Base-by-base conservation (phyloP, 148 eudicot species). In the Heliosperma pusillum region DNA sequence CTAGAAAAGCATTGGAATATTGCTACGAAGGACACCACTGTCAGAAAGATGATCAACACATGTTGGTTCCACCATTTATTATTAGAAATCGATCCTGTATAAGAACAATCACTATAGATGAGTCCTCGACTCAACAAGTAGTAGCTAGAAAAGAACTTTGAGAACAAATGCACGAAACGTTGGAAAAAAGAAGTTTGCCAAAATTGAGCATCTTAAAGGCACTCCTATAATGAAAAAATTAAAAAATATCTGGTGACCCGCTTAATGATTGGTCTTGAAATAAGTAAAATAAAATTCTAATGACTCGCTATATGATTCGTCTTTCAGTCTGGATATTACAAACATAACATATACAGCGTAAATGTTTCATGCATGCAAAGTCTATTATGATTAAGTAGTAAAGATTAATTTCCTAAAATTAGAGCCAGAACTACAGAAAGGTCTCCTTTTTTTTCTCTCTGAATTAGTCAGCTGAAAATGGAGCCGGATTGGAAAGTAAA, bases 1-100 rank as follows among this genome's bases (percentile, higher is more conserved):
- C 90, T 86, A 3, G 85, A 74, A 80, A 89, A 85, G 80, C 91
- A 91, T 84, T 89, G 97, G 42, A 85, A 75, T 30, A 83, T 65
- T 63, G 83, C 88, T 73, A 88, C 82, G 69, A 72, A 88, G 81
- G 83, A 82, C 47, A 83, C 81, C 71, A 81, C 17, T 57, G 83
- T 67, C 66, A 88, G 47, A 74, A 87, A 91, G 33, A 85, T 56
- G 72, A 86, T 60, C 66, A 91, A 75, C 71, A 88, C 45, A 74
- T 73, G 72, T 26, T 78, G 70, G 78, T 85, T 84, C 88, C 89
- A 90, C 64, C 70, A 72, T 73, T 79, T 73, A 72, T 72, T 79
- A 30, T 53, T 60, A 52, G 77, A 70, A 82, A 81, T 66, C 36
- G 79, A 80, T 70, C 85, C 89, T 88, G 86, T 60, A 81, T 55